A percentile compares a stretch with the other conserved stretches of the same genome.
Evolutionary conservation across 2,329 filamentous ascomycete species (phyloP).

Genomic region (Calonectria pseudoreteaudii): DNA sequence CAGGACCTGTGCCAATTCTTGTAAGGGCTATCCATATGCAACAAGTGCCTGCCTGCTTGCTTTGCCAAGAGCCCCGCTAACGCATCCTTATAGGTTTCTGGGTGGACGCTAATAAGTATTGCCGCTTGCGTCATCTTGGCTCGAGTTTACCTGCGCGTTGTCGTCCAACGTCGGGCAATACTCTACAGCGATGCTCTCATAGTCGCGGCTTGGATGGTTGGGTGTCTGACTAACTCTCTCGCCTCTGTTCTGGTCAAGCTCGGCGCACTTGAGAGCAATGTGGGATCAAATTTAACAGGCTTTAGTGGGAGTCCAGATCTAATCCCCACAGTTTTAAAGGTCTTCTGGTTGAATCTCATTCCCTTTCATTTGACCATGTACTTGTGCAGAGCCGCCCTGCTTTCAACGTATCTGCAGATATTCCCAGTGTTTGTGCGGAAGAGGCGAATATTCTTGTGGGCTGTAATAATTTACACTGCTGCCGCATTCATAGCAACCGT

Average conservation of each 20-base stretch:
- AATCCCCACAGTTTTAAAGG: background rate
- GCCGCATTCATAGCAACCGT: background rate
- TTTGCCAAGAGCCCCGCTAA: background rate
- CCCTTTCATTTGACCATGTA: background rate
- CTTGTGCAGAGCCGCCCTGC: background rate
- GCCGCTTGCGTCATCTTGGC: background rate
- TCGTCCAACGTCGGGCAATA: background rate
- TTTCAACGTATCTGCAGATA: background rate
- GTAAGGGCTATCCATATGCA: background rate
- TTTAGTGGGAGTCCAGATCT: background rate
- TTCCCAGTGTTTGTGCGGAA: background rate
- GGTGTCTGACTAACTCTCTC: background rate
- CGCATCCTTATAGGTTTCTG: background rate
- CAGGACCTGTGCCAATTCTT: background rate
- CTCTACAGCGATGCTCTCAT: background rate
- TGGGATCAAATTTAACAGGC: background rate
- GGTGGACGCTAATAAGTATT: background rate
- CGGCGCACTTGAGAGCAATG: background rate
- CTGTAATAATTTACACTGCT: background rate
- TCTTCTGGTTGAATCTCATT: background rate
- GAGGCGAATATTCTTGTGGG: background rate
- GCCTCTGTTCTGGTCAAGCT: background rate
- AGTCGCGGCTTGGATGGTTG: background rate
- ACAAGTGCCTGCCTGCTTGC: background rate
- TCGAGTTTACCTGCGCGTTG: background rate